A percentile compares a stretch with the other conserved stretches of the same genome.
These are phyloP conservation scores for Comarum palustre DNA, from an alignment of 306 rosid genomes.

Conservation along the genomic window DNA sequence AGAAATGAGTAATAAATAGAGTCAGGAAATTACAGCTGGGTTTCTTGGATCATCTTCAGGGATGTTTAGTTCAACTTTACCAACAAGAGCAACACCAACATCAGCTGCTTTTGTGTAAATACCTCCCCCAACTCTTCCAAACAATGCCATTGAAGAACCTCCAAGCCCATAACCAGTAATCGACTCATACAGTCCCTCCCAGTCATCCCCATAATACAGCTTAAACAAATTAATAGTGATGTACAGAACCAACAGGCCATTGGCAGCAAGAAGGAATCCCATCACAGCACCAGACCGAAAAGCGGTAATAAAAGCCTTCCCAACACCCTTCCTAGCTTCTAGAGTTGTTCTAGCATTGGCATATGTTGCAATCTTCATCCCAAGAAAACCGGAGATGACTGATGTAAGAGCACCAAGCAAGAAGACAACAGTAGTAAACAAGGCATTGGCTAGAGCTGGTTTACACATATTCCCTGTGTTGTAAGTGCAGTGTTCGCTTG, in stretches of 20 bases:
- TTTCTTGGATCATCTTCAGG: conserved; percentile 76
- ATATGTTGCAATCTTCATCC: too few species aligned
- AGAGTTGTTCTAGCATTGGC: too few species aligned
- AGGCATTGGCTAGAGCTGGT: conserved; percentile 48
- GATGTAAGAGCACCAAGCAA: too few species aligned
- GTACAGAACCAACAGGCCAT: conserved; percentile 58
- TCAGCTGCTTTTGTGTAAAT: conserved; percentile 78
- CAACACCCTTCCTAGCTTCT: too few species aligned
- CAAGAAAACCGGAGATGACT: too few species aligned
- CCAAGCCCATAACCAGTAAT: conserved; percentile 72
- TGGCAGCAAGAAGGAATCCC: conserved; percentile 66
- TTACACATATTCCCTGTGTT: conserved; percentile 56
- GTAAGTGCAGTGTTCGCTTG: conserved; percentile 13
- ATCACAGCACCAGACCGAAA: too few species aligned
- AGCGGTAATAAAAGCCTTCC: too few species aligned
- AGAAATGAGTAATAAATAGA: conserved; percentile 9
- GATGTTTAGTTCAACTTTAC: conserved; percentile 58
- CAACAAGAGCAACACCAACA: conserved; percentile 79
- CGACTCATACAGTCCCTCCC: conserved; percentile 30
- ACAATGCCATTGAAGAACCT: conserved; percentile 78
- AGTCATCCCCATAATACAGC: conserved; percentile 40
- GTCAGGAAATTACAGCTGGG: conserved; percentile 51
- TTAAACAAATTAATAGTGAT: conserved; percentile 50
- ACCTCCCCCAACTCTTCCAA: conserved; percentile 76
- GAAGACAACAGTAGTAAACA: too few species aligned